Evolutionary conservation across 2,329 filamentous ascomycete genomes (phyloP), one percentile per base, ranked within the genome.

Genomic region (Aspergillus sp.): DNA sequence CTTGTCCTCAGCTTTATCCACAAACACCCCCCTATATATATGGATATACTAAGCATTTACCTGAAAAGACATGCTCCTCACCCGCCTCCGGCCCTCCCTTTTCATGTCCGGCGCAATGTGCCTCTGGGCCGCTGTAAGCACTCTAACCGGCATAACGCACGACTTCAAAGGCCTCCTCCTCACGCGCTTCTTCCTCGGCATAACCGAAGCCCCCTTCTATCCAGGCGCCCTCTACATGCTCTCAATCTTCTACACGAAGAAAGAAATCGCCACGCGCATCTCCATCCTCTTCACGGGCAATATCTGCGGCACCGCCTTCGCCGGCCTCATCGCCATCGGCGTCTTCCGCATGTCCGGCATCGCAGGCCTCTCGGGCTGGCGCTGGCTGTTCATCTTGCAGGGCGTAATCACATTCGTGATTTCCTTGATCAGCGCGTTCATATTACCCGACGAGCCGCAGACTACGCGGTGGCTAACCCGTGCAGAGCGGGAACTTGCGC

Each of bases 221-320:
- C 86, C 86, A 0, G 86, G 86, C 41, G 83, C 83, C 0, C 77
- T 88, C n/a, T 76, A 86, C 39, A 83, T 87, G 51, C 77, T 88
- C 15, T 85, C 83, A 0, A 86, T 86, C 66, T 88, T 85, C 83
- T 89, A 89, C 70, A 88, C 86, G 0, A 79, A 84, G 45, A 79
- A 80, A 41, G 82, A 85, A 70, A 66, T 86, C 58, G 81, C 81
- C 3, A 76, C 75, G 41, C 74, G 83, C 37, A 84, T 85, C 63
- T 82, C 83, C 56, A 78, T 86, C 33, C 70, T 86, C 24, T 86
- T 85, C 71, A 82, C 82, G 59, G 82, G 83, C 2, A 85, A 84
- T 65, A 79, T 85, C 61, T 80, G 86, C 62, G 83, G 83, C 45
- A 84, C 83, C 49, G 82, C 83, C 51, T 86, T 86, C 65, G 84